A percentile compares a stretch with the other conserved stretches of the same genome.
These are phyloP conservation scores for Coelastrella sp. DNA, from an alignment of 139 green algal species.

Conservation along the genomic window DNA sequence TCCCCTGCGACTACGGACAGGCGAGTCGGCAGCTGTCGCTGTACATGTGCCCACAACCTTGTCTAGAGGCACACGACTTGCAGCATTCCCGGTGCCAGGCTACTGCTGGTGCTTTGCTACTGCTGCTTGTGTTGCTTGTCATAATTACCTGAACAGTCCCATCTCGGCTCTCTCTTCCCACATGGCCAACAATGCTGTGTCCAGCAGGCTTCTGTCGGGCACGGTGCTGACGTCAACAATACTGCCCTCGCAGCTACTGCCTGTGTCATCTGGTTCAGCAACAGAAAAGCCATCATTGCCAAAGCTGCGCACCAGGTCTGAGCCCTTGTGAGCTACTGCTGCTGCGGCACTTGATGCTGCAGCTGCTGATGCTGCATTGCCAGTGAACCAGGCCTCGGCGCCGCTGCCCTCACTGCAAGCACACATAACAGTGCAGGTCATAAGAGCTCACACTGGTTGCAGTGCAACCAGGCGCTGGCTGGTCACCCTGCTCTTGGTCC, in stretches of 20 bases:
- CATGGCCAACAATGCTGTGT: slow-evolving; percentile 73
- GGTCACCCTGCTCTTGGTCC: too few species aligned
- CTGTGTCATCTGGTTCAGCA: not conserved
- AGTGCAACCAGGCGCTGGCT: too few species aligned
- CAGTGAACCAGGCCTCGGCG: not conserved
- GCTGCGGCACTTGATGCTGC: slow-evolving; percentile 4
- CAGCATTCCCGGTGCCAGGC: too few species aligned
- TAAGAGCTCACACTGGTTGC: not conserved
- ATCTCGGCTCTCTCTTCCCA: slow-evolving; percentile 83
- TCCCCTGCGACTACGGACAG: too few species aligned
- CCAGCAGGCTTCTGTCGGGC: slow-evolving; percentile 65
- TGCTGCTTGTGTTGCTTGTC: too few species aligned
- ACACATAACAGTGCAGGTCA: not conserved
- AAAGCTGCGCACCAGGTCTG: not conserved
- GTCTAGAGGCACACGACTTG: too few species aligned
- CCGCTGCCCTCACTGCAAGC: slow-evolving; percentile 23
- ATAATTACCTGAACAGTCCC: too few species aligned
- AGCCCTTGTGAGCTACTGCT: not conserved
- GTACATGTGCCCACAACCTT: too few species aligned
- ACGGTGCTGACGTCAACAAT: not conserved
- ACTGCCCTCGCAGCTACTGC: slow-evolving; percentile 35
- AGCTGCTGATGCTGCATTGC: slow-evolving; percentile 6
- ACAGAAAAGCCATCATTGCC: not conserved
- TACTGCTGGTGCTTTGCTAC: not conserved
- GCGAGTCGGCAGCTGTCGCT: too few species aligned